Conservation (phyloP, 441 rosid species). For the Rhodomyrtus psidioides region DNA sequence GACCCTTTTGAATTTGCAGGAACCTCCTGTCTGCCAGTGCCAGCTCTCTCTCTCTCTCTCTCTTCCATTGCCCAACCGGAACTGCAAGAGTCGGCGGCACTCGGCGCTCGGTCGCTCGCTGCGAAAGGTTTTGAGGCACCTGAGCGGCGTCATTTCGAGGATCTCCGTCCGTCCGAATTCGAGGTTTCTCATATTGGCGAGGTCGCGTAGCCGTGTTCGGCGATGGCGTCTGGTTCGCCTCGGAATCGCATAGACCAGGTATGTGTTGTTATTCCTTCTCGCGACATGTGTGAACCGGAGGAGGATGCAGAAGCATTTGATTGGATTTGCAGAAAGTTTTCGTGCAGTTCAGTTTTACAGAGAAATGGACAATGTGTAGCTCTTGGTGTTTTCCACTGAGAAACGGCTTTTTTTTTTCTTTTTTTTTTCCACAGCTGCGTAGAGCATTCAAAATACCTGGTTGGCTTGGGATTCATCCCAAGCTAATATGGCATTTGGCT, state of each 20-base stretch:
- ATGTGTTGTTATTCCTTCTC: background rate
- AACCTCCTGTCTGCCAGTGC: too few species aligned
- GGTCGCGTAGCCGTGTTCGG: background rate
- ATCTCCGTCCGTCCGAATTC: background rate
- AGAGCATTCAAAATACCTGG: background rate
- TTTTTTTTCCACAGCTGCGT: background rate
- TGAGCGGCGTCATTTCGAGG: background rate
- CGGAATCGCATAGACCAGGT: conserved; percentile 70
- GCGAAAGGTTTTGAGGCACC: background rate
- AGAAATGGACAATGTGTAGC: background rate
- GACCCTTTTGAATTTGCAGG: background rate
- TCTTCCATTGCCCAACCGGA: background rate
- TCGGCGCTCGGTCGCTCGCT: background rate
- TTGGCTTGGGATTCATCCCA: background rate
- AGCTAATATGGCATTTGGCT: background rate
- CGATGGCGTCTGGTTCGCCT: conserved; percentile 63
- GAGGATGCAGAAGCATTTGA: background rate
- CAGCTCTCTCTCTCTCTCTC: background rate
- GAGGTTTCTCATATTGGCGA: background rate
- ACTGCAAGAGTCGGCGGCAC: background rate
- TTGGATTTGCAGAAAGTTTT: background rate
- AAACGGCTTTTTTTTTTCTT: background rate
- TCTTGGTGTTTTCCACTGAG: background rate
- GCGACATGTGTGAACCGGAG: background rate
- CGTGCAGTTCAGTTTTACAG: background rate